Evolutionary conservation across 2,329 filamentous ascomycete genomes (phyloP).

Genomic region (Cordyceps cateniannulata): DNA sequence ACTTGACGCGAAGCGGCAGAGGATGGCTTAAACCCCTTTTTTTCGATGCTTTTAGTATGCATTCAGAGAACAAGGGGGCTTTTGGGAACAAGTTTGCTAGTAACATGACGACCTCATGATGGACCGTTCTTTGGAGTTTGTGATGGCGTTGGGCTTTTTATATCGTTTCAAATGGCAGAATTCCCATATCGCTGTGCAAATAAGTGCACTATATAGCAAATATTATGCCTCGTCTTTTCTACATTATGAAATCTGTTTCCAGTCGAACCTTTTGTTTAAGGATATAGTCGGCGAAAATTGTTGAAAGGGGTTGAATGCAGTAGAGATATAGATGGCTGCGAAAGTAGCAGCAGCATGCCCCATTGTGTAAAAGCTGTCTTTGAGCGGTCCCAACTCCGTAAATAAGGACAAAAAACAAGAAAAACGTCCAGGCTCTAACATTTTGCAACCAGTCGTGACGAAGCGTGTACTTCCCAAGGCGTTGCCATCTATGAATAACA

Average conservation of each 20-base stretch:
- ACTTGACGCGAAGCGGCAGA: conserved; percentile 47
- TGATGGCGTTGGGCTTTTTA: conserved; percentile 3
- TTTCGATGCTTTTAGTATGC: neutral
- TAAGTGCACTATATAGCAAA: conserved; percentile 1
- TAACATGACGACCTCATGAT: neutral
- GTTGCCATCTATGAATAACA: too few species aligned
- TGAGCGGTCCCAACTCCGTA: neutral
- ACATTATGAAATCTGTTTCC: neutral
- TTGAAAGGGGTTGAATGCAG: too few species aligned
- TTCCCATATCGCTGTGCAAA: neutral
- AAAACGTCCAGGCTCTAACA: neutral
- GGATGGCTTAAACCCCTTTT: conserved; percentile 26
- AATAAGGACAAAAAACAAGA: neutral
- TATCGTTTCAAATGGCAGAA: neutral
- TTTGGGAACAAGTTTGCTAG: neutral
- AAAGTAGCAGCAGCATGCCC: neutral
- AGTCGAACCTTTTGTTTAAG: neutral
- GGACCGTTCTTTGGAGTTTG: conserved; percentile 1
- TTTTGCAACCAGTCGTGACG: too few species aligned
- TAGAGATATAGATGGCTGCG: too few species aligned
- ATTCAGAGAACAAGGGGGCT: neutral
- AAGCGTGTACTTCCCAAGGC: too few species aligned
- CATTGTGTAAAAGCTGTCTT: neutral
- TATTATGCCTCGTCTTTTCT: neutral
- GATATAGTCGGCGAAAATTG: too few species aligned